These are phyloP conservation scores for Apiotrichum domesticum DNA, from an alignment of 1,284 basidiomycete genomes.

Conservation along the genomic window DNA sequence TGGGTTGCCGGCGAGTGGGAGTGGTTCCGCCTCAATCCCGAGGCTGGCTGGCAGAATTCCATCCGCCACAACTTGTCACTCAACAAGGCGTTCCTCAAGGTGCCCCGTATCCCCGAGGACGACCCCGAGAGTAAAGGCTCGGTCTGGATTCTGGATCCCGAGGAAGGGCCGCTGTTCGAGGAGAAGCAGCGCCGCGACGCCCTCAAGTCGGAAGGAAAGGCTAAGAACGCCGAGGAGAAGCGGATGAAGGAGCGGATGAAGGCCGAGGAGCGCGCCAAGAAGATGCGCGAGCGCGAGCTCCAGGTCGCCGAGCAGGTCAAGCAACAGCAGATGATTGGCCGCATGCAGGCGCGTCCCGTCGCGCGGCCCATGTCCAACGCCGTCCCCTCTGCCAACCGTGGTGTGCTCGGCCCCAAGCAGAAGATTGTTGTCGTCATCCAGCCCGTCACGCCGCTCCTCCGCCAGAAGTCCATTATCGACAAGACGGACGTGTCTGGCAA, in stretches of 20 bases:
- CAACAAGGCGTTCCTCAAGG: conserved; percentile 77
- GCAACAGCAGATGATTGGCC: conserved; percentile 14
- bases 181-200: conserved; percentile 43
- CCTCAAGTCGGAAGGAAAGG: conserved; percentile 40
- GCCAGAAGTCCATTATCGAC: conserved; percentile 34
- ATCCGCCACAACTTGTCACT: conserved; percentile 87
- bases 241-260: conserved; percentile 36
- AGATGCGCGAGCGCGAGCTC: conserved; percentile 26
- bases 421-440: conserved; percentile 39
- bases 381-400: conserved; percentile 24
- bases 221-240: conserved; percentile 41
- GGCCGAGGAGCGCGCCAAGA: conserved; percentile 33
- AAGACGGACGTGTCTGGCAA: conserved; percentile 34
- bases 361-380: conserved; percentile 11
- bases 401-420: conserved; percentile 31
- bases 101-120: conserved; percentile 70
- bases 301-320: conserved; percentile 20
- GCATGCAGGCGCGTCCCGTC: conserved; percentile 14
- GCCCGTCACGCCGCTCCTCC: conserved; percentile 35
- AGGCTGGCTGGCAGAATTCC: conserved; percentile 85
- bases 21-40: conserved; percentile 77
- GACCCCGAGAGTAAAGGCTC: conserved; percentile 77
- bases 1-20: conserved; percentile 85
- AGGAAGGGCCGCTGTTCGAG: conserved; percentile 48
- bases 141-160: conserved; percentile 79